phyloP scores from a whole-genome alignment of 176 grass and related monocot genomes.

The Oryza australiensis region DNA sequence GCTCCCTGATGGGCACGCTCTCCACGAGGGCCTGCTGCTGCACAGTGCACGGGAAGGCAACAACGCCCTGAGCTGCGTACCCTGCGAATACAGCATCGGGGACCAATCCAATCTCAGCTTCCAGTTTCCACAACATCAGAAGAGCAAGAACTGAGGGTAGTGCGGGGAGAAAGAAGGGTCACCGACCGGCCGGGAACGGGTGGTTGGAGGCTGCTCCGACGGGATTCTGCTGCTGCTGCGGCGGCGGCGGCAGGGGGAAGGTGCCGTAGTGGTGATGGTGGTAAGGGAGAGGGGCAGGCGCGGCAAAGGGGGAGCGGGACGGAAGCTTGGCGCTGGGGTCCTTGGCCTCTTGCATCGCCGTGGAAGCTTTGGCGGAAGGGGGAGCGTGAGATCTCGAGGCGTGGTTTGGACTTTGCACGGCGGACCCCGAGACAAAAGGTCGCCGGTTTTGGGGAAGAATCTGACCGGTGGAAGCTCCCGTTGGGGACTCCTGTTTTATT shows the following conservation, averaged over 20 bases:
- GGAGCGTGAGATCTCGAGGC: neutral
- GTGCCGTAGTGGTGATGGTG: constrained; percentile 38
- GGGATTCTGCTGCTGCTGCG: neutral
- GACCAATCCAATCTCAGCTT: constrained; percentile 12
- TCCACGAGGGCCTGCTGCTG: constrained; percentile 54
- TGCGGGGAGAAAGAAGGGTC: neutral
- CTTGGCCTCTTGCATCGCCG: constrained; percentile 13
- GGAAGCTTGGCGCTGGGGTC: neutral
- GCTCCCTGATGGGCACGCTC: constrained; percentile 42
- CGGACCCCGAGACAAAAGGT: neutral
- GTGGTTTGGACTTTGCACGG: neutral
- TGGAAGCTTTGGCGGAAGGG: neutral
- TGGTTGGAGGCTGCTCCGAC: neutral
- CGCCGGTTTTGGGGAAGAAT: neutral
- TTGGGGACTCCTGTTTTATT: too few relatives aligned
- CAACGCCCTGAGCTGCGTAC: neutral
- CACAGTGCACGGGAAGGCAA: constrained; percentile 13
- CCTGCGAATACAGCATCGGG: neutral
- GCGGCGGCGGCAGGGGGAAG: constrained; percentile 6
- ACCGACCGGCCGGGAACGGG: constrained; percentile 21
- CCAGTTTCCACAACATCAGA: neutral
- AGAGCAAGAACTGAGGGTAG: neutral
- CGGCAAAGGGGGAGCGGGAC: neutral
- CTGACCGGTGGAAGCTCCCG: neutral
- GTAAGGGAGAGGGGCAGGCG: neutral